These are phyloP conservation scores for Chaetomium cochliodes DNA, from an alignment of 495 filamentous ascomycete genomes.

Conservation along the genomic window DNA sequence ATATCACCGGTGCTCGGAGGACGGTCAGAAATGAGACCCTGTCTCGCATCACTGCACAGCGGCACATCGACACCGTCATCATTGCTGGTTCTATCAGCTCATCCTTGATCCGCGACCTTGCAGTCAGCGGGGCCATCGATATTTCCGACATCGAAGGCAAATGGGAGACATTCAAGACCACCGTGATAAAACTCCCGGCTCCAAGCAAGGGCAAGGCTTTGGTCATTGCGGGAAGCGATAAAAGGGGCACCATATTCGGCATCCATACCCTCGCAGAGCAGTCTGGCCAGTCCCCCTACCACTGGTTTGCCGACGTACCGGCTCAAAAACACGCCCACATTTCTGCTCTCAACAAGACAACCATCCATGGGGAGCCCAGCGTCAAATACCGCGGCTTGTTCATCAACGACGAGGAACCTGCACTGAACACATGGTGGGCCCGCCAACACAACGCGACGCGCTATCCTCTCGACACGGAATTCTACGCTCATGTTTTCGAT, in stretches of 20 bases:
- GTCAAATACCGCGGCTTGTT: constrained; percentile 67
- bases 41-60: constrained; percentile 19
- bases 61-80: constrained; percentile 43
- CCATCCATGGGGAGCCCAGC: constrained; percentile 54
- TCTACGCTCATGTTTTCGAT: constrained; percentile 63
- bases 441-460: constrained; percentile 24
- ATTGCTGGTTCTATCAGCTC: constrained; percentile 58
- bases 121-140: constrained; percentile 45
- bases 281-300: constrained; percentile 51
- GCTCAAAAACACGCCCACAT: constrained; percentile 48
- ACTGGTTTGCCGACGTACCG: constrained; percentile 63
- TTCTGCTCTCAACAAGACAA: constrained; percentile 49
- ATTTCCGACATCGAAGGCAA: constrained; percentile 49
- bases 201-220: constrained; percentile 50
- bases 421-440: constrained; percentile 41
- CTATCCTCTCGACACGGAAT: constrained; percentile 53
- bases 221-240: constrained; percentile 61
- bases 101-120: constrained; percentile 48
- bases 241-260: constrained; percentile 60
- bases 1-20: constrained; percentile 27
- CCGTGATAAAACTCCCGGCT: constrained; percentile 51
- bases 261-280: constrained; percentile 63
- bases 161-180: constrained; percentile 61
- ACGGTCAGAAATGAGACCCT: constrained; percentile 35
- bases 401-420: constrained; percentile 66